Evolutionary conservation across 768 basidiomycete genomes (phyloP), one percentile per base, ranked within the genome.

Genomic region (Suillus hirtellus): DNA sequence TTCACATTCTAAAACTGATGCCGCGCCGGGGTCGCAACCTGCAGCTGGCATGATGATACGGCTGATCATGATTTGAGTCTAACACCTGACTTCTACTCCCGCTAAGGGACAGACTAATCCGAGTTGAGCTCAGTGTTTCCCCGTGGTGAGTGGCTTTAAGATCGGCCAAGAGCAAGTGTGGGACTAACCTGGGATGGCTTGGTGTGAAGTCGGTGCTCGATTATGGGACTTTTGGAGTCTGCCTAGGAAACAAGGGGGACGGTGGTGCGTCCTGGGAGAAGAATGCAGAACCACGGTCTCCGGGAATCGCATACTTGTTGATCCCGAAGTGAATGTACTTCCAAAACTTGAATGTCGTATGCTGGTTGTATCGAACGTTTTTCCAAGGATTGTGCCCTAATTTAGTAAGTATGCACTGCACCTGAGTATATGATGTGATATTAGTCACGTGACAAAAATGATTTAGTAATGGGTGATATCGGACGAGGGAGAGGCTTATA

Each of bases 131-230:
- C 19, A 6, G 34, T 1, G 17, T n/a, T 1, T 63, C 11, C 49
- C 12, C 7, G 19, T 60, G 46, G 1, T 49, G 49, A 31, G 42
- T 38, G 50, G 24, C n/a, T 50, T 14, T 24, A n/a, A 60, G 21
- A 40, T 44, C 59, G 37, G 49, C 60, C 35, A 34, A 56, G 46
- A 43, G 53, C 14, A 7, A 35, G 37, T 46, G 38, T 40, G 64
- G 42, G 61, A 64, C 64, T 62, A 63, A 31, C 61, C 61, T 62
- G 40, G 14, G 43, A 47, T 63, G 64, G 61, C n/a, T 15, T 63
- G 61, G 54, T 60, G 63, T 66, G 50, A 40, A 62, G 34, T 55
- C 53, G 55, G 21, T 46, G 8, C 14, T 38, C 44, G 60, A 44
- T 19, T 54, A 44, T 50, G 9, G 52, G 44, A 61, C 50, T 52